Evolutionary conservation across 2,329 filamentous ascomycete species (phyloP), one percentile per base, ranked within the genome.

Genomic region (Periconia sp.): DNA sequence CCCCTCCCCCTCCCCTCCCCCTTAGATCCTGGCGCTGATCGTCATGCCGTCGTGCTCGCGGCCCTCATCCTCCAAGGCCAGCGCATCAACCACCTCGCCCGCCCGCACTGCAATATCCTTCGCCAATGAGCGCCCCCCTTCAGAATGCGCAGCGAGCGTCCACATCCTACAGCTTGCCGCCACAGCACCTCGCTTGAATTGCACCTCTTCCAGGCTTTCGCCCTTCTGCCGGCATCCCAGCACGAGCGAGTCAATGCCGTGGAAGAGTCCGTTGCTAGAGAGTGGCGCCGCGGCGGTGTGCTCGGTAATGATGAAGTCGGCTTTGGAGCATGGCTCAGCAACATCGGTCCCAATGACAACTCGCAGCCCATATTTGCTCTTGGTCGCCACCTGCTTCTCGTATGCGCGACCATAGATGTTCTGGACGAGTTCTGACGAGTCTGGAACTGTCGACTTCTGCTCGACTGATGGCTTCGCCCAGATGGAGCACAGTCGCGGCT

Each of bases 181-280:
- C 26, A 66, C 64, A 8, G 54, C 54, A 11, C 59, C 61, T 13
- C 62, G 64, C 51, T 69, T 69, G 59, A 69, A 69, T 28, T 65
- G 64, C 39, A 69, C 62, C 46, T 69, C 66, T 38, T 69, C 58
- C 29, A 69, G 53, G 55, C 65, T 66, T 29, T 67, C 62, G 26
- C 66, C 62, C 39, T 64, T 65, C 39, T 63, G 59, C 40, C 61
- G 64, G 28, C 65, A 69, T 29, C 65, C 65, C 22, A 69, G 52
- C 16, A 63, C 61, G 13, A 69, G 61, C 22, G 58, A 33, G 34
- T 68, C 65, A 31, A 69, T 34, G 36, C 54, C 56, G 36, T 61
- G 53, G 42, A 68, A 61, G 15, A 68, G 40, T 8, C 48, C 48
- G 15, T 32, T 61, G 43, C 48, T 57, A 8, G 52, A 38, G 5